Conservation (phyloP, 805 yeast genomes). For the Sugiyamaella floridensis region DNA sequence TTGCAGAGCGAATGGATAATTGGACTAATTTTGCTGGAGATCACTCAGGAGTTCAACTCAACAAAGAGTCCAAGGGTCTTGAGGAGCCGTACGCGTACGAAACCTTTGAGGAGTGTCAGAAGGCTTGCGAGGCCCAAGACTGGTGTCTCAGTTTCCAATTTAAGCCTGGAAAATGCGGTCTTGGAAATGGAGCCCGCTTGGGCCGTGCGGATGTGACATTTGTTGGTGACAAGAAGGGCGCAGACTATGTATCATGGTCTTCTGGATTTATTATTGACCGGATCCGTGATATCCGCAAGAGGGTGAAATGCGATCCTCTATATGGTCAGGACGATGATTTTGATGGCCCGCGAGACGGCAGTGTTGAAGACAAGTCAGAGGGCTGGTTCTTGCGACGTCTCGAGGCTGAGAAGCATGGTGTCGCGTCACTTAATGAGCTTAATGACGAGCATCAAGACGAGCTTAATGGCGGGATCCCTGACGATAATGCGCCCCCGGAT, state of each 20-base stretch:
- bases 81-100: slow-evolving; percentile 12
- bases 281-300: slow-evolving; percentile 22
- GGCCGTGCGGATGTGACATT: slow-evolving; percentile 3
- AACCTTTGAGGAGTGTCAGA: slow-evolving; percentile 12
- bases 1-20: slow-evolving; percentile 8
- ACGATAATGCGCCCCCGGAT: too few species aligned
- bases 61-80: neutral
- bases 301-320: slow-evolving; percentile 20
- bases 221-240: neutral
- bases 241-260: neutral
- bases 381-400: slow-evolving; percentile 14
- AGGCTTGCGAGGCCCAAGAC: slow-evolving; percentile 7
- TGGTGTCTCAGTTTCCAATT: slow-evolving; percentile 13
- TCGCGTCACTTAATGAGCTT: neutral
- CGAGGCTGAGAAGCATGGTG: neutral
- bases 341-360: slow-evolving; percentile 10
- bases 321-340: neutral
- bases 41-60: too few species aligned
- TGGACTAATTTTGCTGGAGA: slow-evolving; percentile 18
- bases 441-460: neutral
- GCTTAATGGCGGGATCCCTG: neutral
- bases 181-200: neutral
- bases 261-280: slow-evolving; percentile 29
- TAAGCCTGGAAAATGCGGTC: slow-evolving; percentile 5
- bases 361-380: slow-evolving; percentile 9